A percentile compares a stretch with the other conserved stretches of the same genome.
These are phyloP conservation scores for Penicillium longicatenatum DNA, from an alignment of 495 filamentous ascomycete genomes.

Conservation along the genomic window DNA sequence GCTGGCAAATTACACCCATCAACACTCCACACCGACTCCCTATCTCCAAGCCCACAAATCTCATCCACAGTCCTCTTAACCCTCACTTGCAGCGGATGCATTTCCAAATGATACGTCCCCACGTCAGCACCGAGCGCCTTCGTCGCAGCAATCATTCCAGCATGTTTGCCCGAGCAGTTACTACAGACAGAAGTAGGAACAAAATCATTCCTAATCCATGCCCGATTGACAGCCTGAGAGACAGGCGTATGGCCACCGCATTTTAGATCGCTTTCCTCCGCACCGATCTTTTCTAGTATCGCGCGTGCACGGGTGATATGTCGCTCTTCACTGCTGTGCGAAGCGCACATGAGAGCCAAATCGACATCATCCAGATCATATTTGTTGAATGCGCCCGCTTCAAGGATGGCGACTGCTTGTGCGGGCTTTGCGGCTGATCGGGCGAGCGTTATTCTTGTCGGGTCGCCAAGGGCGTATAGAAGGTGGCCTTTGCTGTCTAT, in stretches of 20 bases:
- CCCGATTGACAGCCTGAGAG: slow-evolving; percentile 27
- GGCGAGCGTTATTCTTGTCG: slow-evolving; percentile 36
- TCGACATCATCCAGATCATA: slow-evolving; percentile 40
- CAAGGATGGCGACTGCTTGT: slow-evolving; percentile 39
- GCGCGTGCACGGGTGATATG: slow-evolving; percentile 33
- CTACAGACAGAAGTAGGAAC: slow-evolving; percentile 32
- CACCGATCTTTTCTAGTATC: slow-evolving; percentile 35
- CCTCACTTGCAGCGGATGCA: slow-evolving; percentile 31
- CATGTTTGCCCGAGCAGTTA: slow-evolving; percentile 47
- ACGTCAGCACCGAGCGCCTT: slow-evolving; percentile 31
- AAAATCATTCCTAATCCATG: slow-evolving; percentile 42
- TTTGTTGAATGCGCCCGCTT: slow-evolving; percentile 32
- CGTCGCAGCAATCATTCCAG: slow-evolving; percentile 40
- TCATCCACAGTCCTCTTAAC: slow-evolving; percentile 33
- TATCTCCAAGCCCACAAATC: slow-evolving; percentile 20
- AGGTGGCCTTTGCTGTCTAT: slow-evolving; percentile 32
- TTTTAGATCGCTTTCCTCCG: slow-evolving; percentile 31
- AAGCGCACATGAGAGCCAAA: slow-evolving; percentile 46
- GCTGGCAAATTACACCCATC: slow-evolving; percentile 45
- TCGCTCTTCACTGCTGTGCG: slow-evolving; percentile 45
- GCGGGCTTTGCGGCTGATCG: slow-evolving; percentile 47
- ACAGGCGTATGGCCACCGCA: slow-evolving; percentile 42
- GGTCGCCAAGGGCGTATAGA: slow-evolving; percentile 39
- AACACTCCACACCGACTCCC: slow-evolving; percentile 32
- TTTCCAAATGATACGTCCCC: slow-evolving; percentile 31